Percentiles rank a stretch among this genome's conserved stretches.
Evolutionary conservation across 2,329 filamentous ascomycete genomes (phyloP).

Genomic region (Exophiala sp.): DNA sequence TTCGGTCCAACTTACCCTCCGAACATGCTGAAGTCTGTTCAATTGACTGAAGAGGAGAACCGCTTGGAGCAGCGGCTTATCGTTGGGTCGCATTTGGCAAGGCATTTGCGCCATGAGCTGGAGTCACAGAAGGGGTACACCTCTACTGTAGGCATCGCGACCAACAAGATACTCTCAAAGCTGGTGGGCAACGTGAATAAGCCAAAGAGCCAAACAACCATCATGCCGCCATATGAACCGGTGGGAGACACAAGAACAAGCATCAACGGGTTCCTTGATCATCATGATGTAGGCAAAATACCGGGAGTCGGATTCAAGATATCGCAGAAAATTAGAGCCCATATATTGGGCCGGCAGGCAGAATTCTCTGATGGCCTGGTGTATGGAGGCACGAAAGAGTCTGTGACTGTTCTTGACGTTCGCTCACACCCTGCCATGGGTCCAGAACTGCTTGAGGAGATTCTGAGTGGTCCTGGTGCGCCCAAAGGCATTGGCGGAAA

Average conservation of each 20-base stretch:
- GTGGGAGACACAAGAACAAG: conserved; percentile 41
- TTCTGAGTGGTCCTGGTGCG: conserved; percentile 67
- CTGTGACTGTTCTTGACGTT: conserved; percentile 64
- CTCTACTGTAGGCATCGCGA: conserved; percentile 80
- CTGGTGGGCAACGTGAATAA: conserved; percentile 81
- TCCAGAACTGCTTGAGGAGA: conserved; percentile 60
- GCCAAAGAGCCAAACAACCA: conserved; percentile 79
- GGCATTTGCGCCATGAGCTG: conserved; percentile 67
- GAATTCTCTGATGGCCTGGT: conserved; percentile 45
- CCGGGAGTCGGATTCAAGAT: conserved; percentile 82
- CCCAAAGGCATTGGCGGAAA: conserved; percentile 68
- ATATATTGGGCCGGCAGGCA: conserved; percentile 51
- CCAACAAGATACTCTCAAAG: conserved; percentile 82
- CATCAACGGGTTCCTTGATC: conserved; percentile 68
- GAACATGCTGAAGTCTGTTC: neutral
- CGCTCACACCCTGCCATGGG: conserved; percentile 62
- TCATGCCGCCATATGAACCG: conserved; percentile 62
- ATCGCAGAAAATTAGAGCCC: conserved; percentile 63
- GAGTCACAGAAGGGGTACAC: conserved; percentile 79
- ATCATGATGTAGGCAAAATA: conserved; percentile 71
- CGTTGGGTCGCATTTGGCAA: conserved; percentile 77
- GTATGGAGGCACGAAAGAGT: conserved; percentile 51
- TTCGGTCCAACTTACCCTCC: conserved; percentile 61
- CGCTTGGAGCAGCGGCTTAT: conserved; percentile 60
- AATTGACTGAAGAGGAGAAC: conserved; percentile 24